Percentiles rank a stretch among this genome's conserved stretches.
Evolutionary conservation across 768 basidiomycete genomes (phyloP).

Genomic region (Coprinopsis marcescibilis): DNA sequence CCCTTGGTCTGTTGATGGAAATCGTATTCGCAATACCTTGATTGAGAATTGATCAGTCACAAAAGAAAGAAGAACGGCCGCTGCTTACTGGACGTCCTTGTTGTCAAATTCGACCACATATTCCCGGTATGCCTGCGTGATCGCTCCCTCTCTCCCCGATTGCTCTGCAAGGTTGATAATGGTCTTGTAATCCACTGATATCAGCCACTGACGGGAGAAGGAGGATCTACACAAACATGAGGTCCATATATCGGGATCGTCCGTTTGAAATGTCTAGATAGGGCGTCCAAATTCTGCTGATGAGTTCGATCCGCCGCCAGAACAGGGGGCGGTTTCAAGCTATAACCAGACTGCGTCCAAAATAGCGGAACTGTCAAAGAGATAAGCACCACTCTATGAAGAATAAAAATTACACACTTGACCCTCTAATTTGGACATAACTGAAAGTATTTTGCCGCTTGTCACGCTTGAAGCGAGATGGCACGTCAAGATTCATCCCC

Average conservation of each 20-base stretch:
- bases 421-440: constrained; percentile 88
- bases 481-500: not conserved
- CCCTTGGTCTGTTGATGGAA: constrained; percentile 92
- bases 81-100: constrained; percentile 55
- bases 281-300: constrained; percentile 61
- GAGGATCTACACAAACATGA: constrained; percentile 43
- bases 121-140: constrained; percentile 75
- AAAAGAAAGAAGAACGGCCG: not conserved
- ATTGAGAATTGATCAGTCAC: constrained; percentile 4
- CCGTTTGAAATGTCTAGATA: constrained; percentile 69
- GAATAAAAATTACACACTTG: constrained; percentile 48
- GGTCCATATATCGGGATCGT: constrained; percentile 68
- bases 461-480: constrained; percentile 49
- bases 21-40: constrained; percentile 77
- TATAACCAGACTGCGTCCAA: constrained; percentile 87
- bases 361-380: constrained; percentile 75
- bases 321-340: constrained; percentile 82
- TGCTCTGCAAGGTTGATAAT: constrained; percentile 90
- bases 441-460: constrained; percentile 74
- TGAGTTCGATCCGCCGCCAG: constrained; percentile 70
- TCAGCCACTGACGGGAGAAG: no score
- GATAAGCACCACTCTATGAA: constrained; percentile 12
- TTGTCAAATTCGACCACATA: constrained; percentile 51
- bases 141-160: constrained; percentile 76
- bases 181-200: constrained; percentile 40